Base-by-base conservation (phyloP, 306 rosid genomes). In the Pachyrhizus erosus region DNA sequence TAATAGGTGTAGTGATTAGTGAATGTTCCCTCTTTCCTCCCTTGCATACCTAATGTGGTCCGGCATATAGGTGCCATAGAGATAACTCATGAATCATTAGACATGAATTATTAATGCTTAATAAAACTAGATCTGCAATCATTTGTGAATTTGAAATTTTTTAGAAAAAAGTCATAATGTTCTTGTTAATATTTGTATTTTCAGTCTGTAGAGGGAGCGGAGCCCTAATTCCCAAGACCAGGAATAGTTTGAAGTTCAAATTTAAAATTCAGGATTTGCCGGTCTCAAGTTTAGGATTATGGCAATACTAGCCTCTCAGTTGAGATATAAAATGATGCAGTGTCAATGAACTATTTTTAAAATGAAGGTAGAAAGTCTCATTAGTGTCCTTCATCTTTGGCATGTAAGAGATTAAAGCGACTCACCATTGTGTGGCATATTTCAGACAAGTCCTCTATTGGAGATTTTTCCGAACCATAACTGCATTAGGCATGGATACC, bases 361-460 rank as follows among this genome's bases (percentile, higher is more conserved):
- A 80, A 68, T 34, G 14, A 70, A 54, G 81, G 51, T 62, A 24
- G 67, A 65, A 75, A 58, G 27, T 46, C 75, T 40, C 70, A 58
- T 21, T 31, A 46, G 51, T 12, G 27, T 71, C 26, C 71, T 72
- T 69, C 52, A 57, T 43, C 29, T 37, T n/a, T 64, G 76, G 76
- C 73, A 73, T 23, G 0, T 33, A 67, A 78, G 65, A 79, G 72
- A 54, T 23, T 43, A 11, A 73, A 81, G 82, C 74, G 76, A 80
- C 97, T 91, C 84, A 95, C 98, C 90, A 88, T 15, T 60, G 96
- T 80, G 71, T 90, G 89, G 89, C 98, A 93, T 81, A 93, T 85
- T 86, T 91, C 94, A 55, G 98, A 89, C 86, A 91, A 87, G 87
- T 93, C 97, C 73, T 84, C 93, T 31, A 95, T 87, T 31, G 98